Evolutionary conservation across 2,329 filamentous ascomycete species (phyloP).

Genomic region (Graphilbum fragrans): DNA sequence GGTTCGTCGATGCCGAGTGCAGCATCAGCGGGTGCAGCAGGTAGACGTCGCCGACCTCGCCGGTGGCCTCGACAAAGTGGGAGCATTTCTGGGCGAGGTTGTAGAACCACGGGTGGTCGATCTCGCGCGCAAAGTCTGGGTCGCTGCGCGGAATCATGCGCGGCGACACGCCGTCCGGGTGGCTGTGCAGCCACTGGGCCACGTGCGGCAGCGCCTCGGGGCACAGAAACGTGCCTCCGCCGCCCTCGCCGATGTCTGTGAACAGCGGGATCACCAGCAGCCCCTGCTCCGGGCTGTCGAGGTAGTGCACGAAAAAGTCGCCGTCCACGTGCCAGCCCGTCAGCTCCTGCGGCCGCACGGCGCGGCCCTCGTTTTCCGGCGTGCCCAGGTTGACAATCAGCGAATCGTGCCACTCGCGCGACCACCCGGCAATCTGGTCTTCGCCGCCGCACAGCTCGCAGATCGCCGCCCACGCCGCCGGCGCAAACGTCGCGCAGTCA

Average conservation of each 20-base stretch:
- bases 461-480: constrained; percentile 54
- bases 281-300: constrained; percentile 58
- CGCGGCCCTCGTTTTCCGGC: constrained; percentile 34
- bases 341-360: constrained; percentile 38
- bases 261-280: constrained; percentile 57
- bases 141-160: constrained; percentile 47
- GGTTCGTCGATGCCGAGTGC: constrained; percentile 40
- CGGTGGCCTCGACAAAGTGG: constrained; percentile 41
- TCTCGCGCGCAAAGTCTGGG: constrained; percentile 28
- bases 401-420: constrained; percentile 50
- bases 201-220: constrained; percentile 44
- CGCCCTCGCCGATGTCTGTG: constrained; percentile 46
- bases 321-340: constrained; percentile 57
- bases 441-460: constrained; percentile 55
- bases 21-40: constrained; percentile 49
- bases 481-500: constrained; percentile 42
- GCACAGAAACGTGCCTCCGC: constrained; percentile 55
- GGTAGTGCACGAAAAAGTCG: constrained; percentile 61
- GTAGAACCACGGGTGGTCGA: constrained; percentile 31
- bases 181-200: constrained; percentile 43
- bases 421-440: constrained; percentile 33
- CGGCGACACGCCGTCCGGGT: constrained; percentile 55
- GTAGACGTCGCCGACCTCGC: constrained; percentile 42
- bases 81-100: constrained; percentile 24
- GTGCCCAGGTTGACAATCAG: constrained; percentile 60